Base-by-base conservation (phyloP, 495 filamentous ascomycete genomes). In the Pseudevernia furfuracea region DNA sequence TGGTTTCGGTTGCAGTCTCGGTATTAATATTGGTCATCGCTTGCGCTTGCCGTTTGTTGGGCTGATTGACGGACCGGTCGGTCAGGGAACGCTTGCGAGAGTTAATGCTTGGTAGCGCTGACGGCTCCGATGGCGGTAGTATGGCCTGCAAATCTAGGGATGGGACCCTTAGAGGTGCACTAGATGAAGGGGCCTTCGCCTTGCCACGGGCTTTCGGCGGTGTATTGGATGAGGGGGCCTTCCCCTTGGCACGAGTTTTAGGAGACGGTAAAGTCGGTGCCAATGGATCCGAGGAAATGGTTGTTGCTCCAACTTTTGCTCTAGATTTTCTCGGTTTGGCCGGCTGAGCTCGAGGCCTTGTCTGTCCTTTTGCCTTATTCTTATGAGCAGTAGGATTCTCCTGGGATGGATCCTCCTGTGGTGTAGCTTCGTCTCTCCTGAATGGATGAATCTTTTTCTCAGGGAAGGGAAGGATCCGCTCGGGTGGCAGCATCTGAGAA, bases 401-500 rank as follows among this genome's bases (percentile, higher is more conserved):
- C n/a, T 61, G n/a, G 52, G 17, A 41, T 39, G 10, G 52, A 6
- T 62, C 25, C 10, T 52, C 34, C 32, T 30, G 14, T 36, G 34
- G 25, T 41, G 43, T 23, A 32, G 7, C 53, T 34, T 63, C 52
- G 23, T 63, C 38, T 3, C 10, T 32, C 30, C 28, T 49, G 19
- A 36, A 14, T 56, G 66, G 68, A 57, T 77, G 74, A 32, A 59
- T 23, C 34, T 60, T 70, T 34, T 66, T 67, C 44, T 71, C 75
- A 23, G 70, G 48, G 60, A 80, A 81, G 6, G 80, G 80, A 1
- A 82, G 71, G 15, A 74, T 71, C 49, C 79, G 66, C 60, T 73
- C 78, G n/a, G 80, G 80, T 25, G 80, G 80, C 11, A 80, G 68
- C 64, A 76, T 71, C 39, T 77, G 71, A 49, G 76, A 71, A 0